Evolutionary conservation across 2,329 filamentous ascomycete species (phyloP), one percentile per base, ranked within the genome.

Genomic region (Hypoxylon sp.): DNA sequence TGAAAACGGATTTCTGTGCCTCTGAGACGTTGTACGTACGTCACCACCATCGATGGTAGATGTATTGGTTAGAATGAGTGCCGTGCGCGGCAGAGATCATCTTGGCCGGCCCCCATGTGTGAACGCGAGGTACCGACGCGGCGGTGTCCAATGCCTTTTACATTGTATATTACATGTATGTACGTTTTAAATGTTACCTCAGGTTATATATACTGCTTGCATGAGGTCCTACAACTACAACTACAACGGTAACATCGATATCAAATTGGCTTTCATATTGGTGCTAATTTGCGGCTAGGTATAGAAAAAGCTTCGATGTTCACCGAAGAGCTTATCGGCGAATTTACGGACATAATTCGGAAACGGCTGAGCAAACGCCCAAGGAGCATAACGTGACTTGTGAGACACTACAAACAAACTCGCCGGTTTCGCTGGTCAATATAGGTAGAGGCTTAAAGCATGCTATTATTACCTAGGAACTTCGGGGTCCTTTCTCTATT

Each of bases 261-360:
- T 59, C 5, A 3, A 19, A 44, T 13, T 48, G 42, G 19, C 54
- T 11, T 60, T n/a, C 22, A 50, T 47, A 50, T 66, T 29, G 11
- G 55, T 47, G 46, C 14, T 44, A n/a, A 35, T 26, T 26, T 50
- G 35, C 44, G 55, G 39, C 13, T 47, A 54, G 35, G 29, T 42
- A 53, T 29, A 33, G 39, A n/a, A 54, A 24, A 37, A 22, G 24
- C 37, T 35, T 39, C 35, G 31, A 53, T 33, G 6, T 26, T 55
- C 58, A 58, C 29, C 35, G 31, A 54, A 55, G 35, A 31, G 33
- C 26, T 24, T 42, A n/a, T 46, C 64, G 59, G 64, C 11, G 39
- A 60, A n/a, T 24, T 31, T 46, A 35, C 53, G 59, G 59, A 59
- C 11, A 55, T 63, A 67, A 50, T 59, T 67, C 64, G 59, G 64